Conservation (phyloP, 75 land plant species). For the Azolla pinnata region DNA sequence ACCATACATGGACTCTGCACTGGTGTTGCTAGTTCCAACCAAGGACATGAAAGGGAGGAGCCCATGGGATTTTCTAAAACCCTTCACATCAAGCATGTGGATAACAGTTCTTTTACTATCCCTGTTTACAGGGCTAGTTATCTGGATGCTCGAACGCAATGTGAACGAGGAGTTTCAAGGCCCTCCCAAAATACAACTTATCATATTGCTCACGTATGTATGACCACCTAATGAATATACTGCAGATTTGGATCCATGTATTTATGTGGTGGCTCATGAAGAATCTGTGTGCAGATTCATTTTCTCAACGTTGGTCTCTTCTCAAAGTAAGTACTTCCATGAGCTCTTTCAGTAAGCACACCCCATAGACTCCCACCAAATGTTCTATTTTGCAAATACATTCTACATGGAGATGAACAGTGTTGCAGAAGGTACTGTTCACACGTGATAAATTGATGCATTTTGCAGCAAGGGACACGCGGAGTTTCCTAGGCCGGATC, state of each 20-base stretch:
- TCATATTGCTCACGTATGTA: slow-evolving; percentile 53
- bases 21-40: slow-evolving; percentile 49
- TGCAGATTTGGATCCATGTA: too few species aligned
- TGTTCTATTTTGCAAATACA: too few species aligned
- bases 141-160: slow-evolving; percentile 61
- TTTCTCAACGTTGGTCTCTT: slow-evolving; percentile 72
- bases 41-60: slow-evolving; percentile 21
- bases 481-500: slow-evolving; percentile 53
- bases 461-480: slow-evolving; percentile 45
- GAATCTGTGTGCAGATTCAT: slow-evolving; percentile 70
- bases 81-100: slow-evolving; percentile 51
- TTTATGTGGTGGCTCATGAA: too few species aligned
- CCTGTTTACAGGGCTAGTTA: slow-evolving; percentile 40
- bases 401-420: neutral
- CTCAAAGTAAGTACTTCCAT: slow-evolving; percentile 92
- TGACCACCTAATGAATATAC: neutral
- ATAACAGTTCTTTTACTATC: slow-evolving; percentile 29
- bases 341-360: too few species aligned
- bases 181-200: slow-evolving; percentile 42
- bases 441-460: neutral
- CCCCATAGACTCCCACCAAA: too few species aligned
- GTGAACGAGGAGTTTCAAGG: slow-evolving; percentile 61
- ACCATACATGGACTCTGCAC: slow-evolving; percentile 57
- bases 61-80: slow-evolving; percentile 58
- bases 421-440: neutral